A percentile compares a stretch with the other conserved stretches of the same genome.
Conservation (phyloP, 2,329 filamentous ascomycete genomes). For the Calonectria ilicicola region DNA sequence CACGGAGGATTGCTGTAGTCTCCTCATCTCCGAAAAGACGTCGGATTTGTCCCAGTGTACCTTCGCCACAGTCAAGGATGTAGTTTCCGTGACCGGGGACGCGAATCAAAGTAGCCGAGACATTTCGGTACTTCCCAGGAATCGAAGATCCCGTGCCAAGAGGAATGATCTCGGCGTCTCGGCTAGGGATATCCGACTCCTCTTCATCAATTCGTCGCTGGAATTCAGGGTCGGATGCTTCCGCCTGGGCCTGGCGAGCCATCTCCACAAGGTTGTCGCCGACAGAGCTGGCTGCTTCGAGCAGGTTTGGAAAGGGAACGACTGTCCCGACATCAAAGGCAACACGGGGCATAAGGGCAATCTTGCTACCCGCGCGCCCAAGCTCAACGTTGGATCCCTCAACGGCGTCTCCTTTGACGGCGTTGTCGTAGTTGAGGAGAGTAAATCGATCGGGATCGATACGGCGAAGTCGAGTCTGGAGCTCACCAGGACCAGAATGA, state of each 20-base stretch:
- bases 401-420: slow-evolving; percentile 37
- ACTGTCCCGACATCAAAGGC: slow-evolving; percentile 59
- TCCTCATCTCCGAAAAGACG: slow-evolving; percentile 77
- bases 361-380: slow-evolving; percentile 58
- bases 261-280: slow-evolving; percentile 61
- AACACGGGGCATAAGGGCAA: slow-evolving; percentile 61
- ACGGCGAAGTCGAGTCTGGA: slow-evolving; percentile 76
- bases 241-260: slow-evolving; percentile 60
- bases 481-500: slow-evolving; percentile 73
- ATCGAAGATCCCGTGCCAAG: slow-evolving; percentile 92
- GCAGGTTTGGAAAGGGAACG: slow-evolving; percentile 58
- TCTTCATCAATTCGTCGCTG: slow-evolving; percentile 60
- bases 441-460: slow-evolving; percentile 82
- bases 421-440: slow-evolving; percentile 74
- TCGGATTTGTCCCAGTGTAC: slow-evolving; percentile 87
- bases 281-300: slow-evolving; percentile 57
- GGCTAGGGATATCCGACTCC: slow-evolving; percentile 75
- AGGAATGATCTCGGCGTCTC: slow-evolving; percentile 85
- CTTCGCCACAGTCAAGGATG: slow-evolving; percentile 91
- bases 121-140: slow-evolving; percentile 95
- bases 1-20: slow-evolving; percentile 77
- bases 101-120: slow-evolving; percentile 86
- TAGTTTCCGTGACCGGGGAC: slow-evolving; percentile 90
- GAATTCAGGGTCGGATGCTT: slow-evolving; percentile 58
- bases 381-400: slow-evolving; percentile 48